phyloP scores from a whole-genome alignment of 2,329 filamentous ascomycete genomes.

The Lasiodiplodia gonubiensis region DNA sequence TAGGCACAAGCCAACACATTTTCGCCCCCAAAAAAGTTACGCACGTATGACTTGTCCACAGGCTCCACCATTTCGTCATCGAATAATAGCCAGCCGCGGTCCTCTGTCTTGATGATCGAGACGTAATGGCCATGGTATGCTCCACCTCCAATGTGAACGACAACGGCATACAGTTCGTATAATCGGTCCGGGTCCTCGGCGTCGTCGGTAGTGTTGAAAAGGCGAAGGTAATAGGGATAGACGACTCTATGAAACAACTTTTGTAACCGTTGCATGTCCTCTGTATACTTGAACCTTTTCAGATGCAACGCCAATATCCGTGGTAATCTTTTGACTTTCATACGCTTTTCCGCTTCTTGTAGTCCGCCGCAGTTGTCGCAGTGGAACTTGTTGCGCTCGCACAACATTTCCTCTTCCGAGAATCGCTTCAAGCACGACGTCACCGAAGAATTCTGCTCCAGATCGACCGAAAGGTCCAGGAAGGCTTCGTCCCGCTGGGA shows the following conservation, averaged over 20 bases:
- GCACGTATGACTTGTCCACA: conserved; percentile 93
- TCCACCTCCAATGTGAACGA: conserved; percentile 95
- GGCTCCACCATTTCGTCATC: conserved; percentile 99
- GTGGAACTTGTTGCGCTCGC: conserved; percentile 98
- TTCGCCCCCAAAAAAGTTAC: conserved; percentile 94
- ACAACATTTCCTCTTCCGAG: conserved; percentile 97
- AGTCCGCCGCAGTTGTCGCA: conserved; percentile 96
- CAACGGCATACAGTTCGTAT: conserved; percentile 96
- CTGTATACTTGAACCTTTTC: conserved; percentile 98
- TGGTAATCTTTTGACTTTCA: conserved; percentile 97
- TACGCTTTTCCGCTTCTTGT: conserved; percentile 97
- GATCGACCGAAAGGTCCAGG: conserved; percentile 91
- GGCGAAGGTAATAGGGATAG: conserved; percentile 92
- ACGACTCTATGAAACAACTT: conserved; percentile 97
- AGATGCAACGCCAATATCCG: conserved; percentile 90
- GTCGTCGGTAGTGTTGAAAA: conserved; percentile 97
- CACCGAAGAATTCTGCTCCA: conserved; percentile 94
- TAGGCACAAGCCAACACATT: conserved; percentile 89
- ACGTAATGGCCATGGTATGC: conserved; percentile 98
- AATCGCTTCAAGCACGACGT: conserved; percentile 95
- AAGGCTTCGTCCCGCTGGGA: conserved; percentile 97
- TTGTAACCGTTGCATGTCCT: conserved; percentile 89
- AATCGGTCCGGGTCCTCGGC: conserved; percentile 90
- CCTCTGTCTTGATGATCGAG: conserved; percentile 95
- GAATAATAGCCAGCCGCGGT: conserved; percentile 93